These are phyloP conservation scores for Aspergillus intermedius DNA, from an alignment of 2,329 filamentous ascomycete species.

Conservation along the genomic window DNA sequence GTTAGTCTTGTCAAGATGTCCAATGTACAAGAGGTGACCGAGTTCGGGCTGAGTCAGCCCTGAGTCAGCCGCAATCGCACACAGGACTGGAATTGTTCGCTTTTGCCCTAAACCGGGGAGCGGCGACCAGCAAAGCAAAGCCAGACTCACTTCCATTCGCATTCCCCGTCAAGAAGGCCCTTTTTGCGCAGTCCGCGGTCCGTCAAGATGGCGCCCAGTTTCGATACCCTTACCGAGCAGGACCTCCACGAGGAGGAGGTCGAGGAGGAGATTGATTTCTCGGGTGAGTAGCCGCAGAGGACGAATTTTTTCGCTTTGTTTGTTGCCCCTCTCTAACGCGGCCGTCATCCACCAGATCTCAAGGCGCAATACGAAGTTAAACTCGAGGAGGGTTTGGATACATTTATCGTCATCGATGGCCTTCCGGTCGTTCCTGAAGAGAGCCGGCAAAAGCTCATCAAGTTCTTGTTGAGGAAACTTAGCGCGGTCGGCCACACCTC, in stretches of 20 bases:
- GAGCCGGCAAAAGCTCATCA: slow-evolving; percentile 87
- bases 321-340: slow-evolving; percentile 22
- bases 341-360: slow-evolving; percentile 54
- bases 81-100: slow-evolving; percentile 24
- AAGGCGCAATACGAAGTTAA: slow-evolving; percentile 92
- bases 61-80: slow-evolving; percentile 26
- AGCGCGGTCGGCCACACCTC: slow-evolving; percentile 75
- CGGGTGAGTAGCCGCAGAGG: slow-evolving; percentile 40
- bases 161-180: slow-evolving; percentile 6
- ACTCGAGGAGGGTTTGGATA: slow-evolving; percentile 90
- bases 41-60: slow-evolving; percentile 8
- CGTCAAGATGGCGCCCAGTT: slow-evolving; percentile 82
- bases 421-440: slow-evolving; percentile 84
- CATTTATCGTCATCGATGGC: slow-evolving; percentile 93
- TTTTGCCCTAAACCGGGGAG: slow-evolving; percentile 24
- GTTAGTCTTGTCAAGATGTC: too few species aligned
- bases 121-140: slow-evolving; percentile 13
- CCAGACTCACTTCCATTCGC: slow-evolving; percentile 19
- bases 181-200: slow-evolving; percentile 16
- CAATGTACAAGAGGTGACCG: too few species aligned
- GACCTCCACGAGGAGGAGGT: slow-evolving; percentile 79
- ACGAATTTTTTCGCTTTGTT: not conserved
- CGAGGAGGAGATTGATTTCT: slow-evolving; percentile 89
- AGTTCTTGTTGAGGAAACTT: slow-evolving; percentile 92
- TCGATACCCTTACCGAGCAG: slow-evolving; percentile 85